phyloP scores from a whole-genome alignment of 1,139 yeast genomes.

The Spathaspora sp. region DNA sequence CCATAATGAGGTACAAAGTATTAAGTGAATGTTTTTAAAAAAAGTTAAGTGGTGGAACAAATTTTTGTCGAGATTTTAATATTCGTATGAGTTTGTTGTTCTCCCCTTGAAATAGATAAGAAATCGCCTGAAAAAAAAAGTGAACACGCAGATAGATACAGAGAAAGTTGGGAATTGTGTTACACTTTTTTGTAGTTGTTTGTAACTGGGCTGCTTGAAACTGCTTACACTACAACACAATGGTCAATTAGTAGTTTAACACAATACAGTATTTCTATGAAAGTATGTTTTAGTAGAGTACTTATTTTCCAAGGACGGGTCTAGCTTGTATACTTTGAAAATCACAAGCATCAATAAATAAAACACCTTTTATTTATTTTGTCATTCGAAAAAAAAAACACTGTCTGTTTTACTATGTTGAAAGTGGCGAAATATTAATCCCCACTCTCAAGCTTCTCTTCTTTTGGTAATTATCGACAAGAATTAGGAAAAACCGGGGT shows the following conservation, averaged over 20 bases:
- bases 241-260: neutral
- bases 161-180: neutral
- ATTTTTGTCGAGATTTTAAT: neutral
- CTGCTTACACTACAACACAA: neutral
- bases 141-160: neutral
- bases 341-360: neutral
- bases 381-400: neutral
- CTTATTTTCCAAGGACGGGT: too few relatives aligned
- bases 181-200: neutral
- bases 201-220: neutral
- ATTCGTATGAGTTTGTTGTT: neutral
- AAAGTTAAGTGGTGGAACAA: neutral
- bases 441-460: too few relatives aligned
- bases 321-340: neutral
- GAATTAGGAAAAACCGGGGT: too few relatives aligned
- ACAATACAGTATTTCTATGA: neutral
- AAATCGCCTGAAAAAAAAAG: neutral
- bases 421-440: too few relatives aligned
- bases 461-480: too few relatives aligned
- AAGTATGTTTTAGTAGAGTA: neutral
- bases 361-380: neutral
- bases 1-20: slow-evolving; percentile 31
- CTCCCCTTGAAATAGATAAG: neutral
- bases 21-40: neutral
- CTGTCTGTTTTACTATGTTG: too few relatives aligned